Conservation (phyloP, 331 rosid genomes). For the Malus hybrid region DNA sequence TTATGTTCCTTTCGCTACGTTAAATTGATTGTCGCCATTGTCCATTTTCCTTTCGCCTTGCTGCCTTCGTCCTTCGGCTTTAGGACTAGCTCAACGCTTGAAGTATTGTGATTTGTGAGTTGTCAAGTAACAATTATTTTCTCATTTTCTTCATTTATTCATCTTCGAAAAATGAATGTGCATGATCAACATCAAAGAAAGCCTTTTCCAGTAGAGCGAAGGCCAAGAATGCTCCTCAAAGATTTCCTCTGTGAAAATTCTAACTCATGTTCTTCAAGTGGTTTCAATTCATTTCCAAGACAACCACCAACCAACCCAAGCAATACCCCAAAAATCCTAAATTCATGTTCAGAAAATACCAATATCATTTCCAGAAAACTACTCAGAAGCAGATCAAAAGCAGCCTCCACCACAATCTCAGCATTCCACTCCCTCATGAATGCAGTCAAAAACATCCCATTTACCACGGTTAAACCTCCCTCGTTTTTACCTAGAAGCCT, state of each 20-base stretch:
- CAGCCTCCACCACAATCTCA: slow-evolving; percentile 18
- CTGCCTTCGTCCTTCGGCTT: too few species aligned
- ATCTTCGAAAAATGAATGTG: slow-evolving; percentile 13
- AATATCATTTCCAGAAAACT: slow-evolving; percentile 13
- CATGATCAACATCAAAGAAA: slow-evolving; percentile 21
- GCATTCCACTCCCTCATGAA: slow-evolving; percentile 49
- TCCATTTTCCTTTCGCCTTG: background rate
- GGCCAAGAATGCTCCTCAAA: slow-evolving; percentile 57
- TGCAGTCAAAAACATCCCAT: slow-evolving; percentile 38
- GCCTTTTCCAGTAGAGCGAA: slow-evolving; percentile 27
- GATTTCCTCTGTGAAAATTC: slow-evolving; percentile 59
- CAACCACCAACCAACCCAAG: slow-evolving; percentile 9
- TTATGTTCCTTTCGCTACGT: background rate
- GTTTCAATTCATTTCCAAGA: slow-evolving; percentile 54
- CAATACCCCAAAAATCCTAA: background rate
- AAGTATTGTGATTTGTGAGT: background rate
- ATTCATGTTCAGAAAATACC: slow-evolving; percentile 5
- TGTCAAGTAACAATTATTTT: background rate
- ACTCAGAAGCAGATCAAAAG: slow-evolving; percentile 14
- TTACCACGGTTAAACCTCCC: slow-evolving; percentile 35
- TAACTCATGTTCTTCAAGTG: slow-evolving; percentile 43
- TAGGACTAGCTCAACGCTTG: background rate
- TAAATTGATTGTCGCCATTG: background rate
- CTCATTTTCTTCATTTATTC: background rate
- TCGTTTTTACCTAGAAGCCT: slow-evolving; percentile 44